phyloP scores from a whole-genome alignment of 306 rosid genomes.

The Prinsepia uniflora region DNA sequence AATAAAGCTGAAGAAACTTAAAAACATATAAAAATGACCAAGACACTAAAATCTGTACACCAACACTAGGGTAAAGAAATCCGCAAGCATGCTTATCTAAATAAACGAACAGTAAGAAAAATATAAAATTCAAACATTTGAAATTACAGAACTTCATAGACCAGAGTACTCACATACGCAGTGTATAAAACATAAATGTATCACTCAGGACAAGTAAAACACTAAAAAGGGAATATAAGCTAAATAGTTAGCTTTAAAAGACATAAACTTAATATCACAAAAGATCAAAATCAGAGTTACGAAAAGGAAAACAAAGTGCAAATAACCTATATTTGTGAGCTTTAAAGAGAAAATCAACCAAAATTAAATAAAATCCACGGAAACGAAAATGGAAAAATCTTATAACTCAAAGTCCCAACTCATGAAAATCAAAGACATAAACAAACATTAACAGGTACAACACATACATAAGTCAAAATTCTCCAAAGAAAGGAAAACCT shows the following conservation, averaged over 20 bases:
- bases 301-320: too few species aligned
- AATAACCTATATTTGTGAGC: too few species aligned
- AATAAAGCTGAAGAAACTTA: neutral
- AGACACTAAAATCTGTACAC: neutral
- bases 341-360: too few species aligned
- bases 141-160: too few species aligned
- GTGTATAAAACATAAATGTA: too few species aligned
- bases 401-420: neutral
- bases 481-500: neutral
- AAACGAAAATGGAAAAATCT: neutral
- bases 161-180: too few species aligned
- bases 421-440: neutral
- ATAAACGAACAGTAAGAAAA: neutral
- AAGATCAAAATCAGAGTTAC: too few species aligned
- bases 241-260: too few species aligned
- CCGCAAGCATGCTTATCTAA: neutral
- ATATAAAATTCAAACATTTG: too few species aligned
- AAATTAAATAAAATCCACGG: neutral
- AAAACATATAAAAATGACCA: neutral
- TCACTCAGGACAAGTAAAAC: too few species aligned
- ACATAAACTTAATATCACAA: too few species aligned
- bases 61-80: neutral
- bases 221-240: too few species aligned
- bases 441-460: neutral
- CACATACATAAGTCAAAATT: neutral